phyloP scores from a whole-genome alignment of 108 stramenopile genomes.

The Skeletonema marinoi region DNA sequence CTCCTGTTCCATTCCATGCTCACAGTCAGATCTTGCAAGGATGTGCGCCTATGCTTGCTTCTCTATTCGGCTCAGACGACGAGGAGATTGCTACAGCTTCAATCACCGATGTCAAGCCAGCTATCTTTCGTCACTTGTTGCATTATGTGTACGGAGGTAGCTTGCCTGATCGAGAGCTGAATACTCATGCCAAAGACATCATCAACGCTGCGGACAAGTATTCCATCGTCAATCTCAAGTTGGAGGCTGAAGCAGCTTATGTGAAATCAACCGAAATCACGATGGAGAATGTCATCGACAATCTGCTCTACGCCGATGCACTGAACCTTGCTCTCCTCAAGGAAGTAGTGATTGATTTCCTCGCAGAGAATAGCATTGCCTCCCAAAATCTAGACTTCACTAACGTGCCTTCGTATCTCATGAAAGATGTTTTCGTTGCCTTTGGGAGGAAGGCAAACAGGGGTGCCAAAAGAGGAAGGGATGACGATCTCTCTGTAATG shows the following conservation, averaged over 20 bases:
- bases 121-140: not conserved
- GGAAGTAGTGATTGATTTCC: conserved; percentile 9
- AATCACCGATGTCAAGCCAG: not conserved
- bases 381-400: too few relatives aligned
- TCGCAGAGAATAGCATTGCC: not conserved
- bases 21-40: too few relatives aligned
- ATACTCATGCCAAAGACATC: too few relatives aligned
- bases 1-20: not conserved
- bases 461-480: not conserved
- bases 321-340: not conserved
- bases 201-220: conserved; percentile 15
- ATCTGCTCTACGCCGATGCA: not conserved
- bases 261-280: not conserved
- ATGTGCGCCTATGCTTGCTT: not conserved
- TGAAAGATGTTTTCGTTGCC: too few relatives aligned
- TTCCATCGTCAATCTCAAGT: not conserved
- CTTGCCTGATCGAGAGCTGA: too few relatives aligned
- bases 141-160: not conserved
- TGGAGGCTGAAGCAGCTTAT: too few relatives aligned
- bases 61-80: not conserved
- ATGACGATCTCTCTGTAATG: not conserved
- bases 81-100: not conserved
- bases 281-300: not conserved
- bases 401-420: too few relatives aligned
- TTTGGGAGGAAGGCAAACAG: too few relatives aligned